These are phyloP conservation scores for Leccinum holopus DNA, from an alignment of 1,284 basidiomycete genomes.

Conservation along the genomic window DNA sequence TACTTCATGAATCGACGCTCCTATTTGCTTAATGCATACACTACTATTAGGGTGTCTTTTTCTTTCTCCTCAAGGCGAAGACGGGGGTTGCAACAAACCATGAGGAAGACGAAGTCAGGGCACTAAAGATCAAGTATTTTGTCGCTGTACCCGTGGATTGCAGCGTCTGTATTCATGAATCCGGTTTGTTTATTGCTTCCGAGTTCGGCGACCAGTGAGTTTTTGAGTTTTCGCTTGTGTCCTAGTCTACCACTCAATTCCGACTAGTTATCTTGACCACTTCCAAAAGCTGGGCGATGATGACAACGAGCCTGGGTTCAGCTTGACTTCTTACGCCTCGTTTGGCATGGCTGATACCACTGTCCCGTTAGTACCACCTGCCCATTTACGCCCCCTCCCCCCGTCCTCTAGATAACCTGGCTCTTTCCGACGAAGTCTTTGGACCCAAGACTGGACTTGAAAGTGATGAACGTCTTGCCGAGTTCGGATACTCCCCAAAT, in stretches of 20 bases:
- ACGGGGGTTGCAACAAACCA: conserved; percentile 97
- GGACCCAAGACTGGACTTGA: conserved; percentile 87
- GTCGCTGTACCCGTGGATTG: conserved; percentile 92
- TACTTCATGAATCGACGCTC: neutral
- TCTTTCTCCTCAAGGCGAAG: conserved; percentile 93
- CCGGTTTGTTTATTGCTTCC: conserved; percentile 92
- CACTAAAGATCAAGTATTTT: conserved; percentile 96
- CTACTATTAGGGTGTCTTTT: conserved; percentile 86
- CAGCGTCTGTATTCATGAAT: conserved; percentile 92
- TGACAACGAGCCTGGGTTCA: conserved; percentile 87
- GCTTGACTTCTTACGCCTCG: conserved; percentile 78
- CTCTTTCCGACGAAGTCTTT: conserved; percentile 89
- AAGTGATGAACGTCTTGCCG: conserved; percentile 87
- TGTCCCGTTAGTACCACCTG: conserved; percentile 63
- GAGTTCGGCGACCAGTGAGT: conserved; percentile 95
- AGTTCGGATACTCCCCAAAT: conserved; percentile 94
- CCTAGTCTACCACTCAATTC: conserved; percentile 11
- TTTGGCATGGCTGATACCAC: conserved; percentile 78
- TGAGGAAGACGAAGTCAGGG: conserved; percentile 87
- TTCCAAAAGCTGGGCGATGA: conserved; percentile 97
- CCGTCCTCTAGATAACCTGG: conserved; percentile 81
- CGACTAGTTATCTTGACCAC: conserved; percentile 81
- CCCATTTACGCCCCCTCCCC: conserved; percentile 71
- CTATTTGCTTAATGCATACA: conserved; percentile 8
- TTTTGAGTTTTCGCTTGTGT: conserved; percentile 3